phyloP scores from a whole-genome alignment of 2,329 filamentous ascomycete genomes.

The Alternaria infectoria region DNA sequence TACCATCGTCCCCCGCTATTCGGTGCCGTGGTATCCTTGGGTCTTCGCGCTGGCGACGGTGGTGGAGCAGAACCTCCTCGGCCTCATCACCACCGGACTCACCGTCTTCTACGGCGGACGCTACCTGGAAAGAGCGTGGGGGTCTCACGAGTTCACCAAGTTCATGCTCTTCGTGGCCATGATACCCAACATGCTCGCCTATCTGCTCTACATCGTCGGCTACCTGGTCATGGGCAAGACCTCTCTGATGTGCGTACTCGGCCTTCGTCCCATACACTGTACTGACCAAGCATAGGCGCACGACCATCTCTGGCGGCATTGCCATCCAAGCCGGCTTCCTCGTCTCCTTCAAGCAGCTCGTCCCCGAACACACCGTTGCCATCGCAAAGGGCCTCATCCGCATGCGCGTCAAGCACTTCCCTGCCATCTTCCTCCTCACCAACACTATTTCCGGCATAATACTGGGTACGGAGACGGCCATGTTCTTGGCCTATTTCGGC shows the following conservation, averaged over 20 bases:
- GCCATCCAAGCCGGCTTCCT: conserved; percentile 92
- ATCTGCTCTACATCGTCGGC: conserved; percentile 75
- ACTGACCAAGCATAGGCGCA: conserved; percentile 60
- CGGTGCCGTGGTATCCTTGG: conserved; percentile 84
- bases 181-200: conserved; percentile 79
- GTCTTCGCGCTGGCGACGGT: conserved; percentile 84
- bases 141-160: conserved; percentile 87
- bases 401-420: conserved; percentile 84
- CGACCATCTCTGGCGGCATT: conserved; percentile 85
- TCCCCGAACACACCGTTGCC: conserved; percentile 95
- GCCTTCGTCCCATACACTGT: neutral
- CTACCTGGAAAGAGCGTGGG: conserved; percentile 96
- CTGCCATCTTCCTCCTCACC: conserved; percentile 74
- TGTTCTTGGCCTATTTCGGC: conserved; percentile 80
- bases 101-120: conserved; percentile 91
- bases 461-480: conserved; percentile 74
- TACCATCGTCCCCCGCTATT: conserved; percentile 81
- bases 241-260: conserved; percentile 68
- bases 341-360: conserved; percentile 95
- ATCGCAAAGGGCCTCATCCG: conserved; percentile 88
- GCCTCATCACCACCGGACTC: conserved; percentile 74
- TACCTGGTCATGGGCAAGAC: conserved; percentile 72
- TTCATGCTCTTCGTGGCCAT: conserved; percentile 80
- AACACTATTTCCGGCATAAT: conserved; percentile 70
- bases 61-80: conserved; percentile 93